These are phyloP conservation scores for Flaveria linearis DNA, from an alignment of 129 eudicot species.

Conservation along the genomic window DNA sequence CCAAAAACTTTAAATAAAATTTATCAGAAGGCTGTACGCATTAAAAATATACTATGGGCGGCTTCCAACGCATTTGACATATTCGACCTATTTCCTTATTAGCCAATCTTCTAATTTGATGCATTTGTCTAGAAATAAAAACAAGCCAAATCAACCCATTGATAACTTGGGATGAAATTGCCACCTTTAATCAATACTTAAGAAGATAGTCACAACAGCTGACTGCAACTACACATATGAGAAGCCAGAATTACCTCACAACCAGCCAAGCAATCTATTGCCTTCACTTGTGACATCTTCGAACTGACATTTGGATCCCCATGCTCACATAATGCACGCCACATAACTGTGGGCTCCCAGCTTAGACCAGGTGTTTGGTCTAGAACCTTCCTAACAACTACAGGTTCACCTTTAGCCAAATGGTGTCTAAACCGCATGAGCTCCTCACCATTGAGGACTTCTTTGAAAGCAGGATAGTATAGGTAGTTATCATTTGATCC, in stretches of 20 bases:
- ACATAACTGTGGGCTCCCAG: slow-evolving; percentile 96
- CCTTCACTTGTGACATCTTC: slow-evolving; percentile 60
- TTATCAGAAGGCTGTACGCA: neutral
- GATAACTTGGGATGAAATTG: neutral
- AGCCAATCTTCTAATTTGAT: neutral
- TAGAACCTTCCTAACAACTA: slow-evolving; percentile 66
- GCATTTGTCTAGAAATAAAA: neutral
- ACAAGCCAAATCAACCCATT: neutral
- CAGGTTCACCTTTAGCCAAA: slow-evolving; percentile 78
- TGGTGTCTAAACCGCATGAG: slow-evolving; percentile 53
- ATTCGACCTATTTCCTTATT: neutral
- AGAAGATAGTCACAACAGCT: neutral
- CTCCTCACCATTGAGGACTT: slow-evolving; percentile 40
- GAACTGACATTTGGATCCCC: slow-evolving; percentile 39
- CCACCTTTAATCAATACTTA: neutral
- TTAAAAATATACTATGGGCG: neutral
- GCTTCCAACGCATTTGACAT: neutral
- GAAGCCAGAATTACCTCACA: slow-evolving; percentile 57
- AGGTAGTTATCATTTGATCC: slow-evolving; percentile 57
- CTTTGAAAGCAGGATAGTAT: slow-evolving; percentile 53
- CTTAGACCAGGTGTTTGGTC: slow-evolving; percentile 62
- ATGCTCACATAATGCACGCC: slow-evolving; percentile 71
- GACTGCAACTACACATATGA: neutral
- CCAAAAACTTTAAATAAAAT: neutral
- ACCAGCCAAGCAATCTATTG: slow-evolving; percentile 71